phyloP scores from a whole-genome alignment of 441 rosid genomes.

The Pelargonium australe region DNA sequence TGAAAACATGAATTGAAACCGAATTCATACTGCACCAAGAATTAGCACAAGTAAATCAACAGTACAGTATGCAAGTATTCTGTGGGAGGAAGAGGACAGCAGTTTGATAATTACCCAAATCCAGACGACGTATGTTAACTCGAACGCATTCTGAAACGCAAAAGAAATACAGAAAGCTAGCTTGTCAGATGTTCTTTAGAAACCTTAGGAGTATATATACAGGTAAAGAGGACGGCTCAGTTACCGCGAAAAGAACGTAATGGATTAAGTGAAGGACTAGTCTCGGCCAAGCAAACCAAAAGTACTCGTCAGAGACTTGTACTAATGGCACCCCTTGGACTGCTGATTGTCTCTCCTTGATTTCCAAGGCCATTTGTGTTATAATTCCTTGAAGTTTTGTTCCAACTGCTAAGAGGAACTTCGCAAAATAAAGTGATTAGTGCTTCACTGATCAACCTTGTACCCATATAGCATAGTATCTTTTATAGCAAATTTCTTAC shows the following conservation, averaged over 20 bases:
- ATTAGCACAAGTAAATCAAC: constrained; percentile 9
- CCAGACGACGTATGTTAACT: constrained; percentile 95
- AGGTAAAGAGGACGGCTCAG: background rate
- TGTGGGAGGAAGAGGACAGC: constrained; percentile 12
- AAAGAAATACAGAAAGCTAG: constrained; percentile 7
- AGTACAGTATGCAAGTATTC: background rate
- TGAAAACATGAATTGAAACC: constrained; percentile 81
- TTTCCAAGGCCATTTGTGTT: constrained; percentile 83
- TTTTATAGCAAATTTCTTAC: constrained; percentile 40
- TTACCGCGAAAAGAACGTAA: constrained; percentile 83
- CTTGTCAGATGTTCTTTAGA: constrained; percentile 19
- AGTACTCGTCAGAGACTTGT: constrained; percentile 70
- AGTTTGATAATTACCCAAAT: constrained; percentile 53
- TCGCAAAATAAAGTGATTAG: constrained; percentile 22
- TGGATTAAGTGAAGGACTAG: constrained; percentile 74
- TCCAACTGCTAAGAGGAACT: constrained; percentile 84
- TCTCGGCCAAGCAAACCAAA: constrained; percentile 75
- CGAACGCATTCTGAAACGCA: constrained; percentile 74
- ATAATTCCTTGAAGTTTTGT: constrained; percentile 82
- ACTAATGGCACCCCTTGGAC: constrained; percentile 97
- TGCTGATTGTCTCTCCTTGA: constrained; percentile 76
- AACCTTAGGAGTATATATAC: background rate
- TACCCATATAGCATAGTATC: background rate
- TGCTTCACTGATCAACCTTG: background rate
- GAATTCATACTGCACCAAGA: constrained; percentile 68